phyloP scores from a whole-genome alignment of 768 basidiomycete genomes.

The Mycena crocata region DNA sequence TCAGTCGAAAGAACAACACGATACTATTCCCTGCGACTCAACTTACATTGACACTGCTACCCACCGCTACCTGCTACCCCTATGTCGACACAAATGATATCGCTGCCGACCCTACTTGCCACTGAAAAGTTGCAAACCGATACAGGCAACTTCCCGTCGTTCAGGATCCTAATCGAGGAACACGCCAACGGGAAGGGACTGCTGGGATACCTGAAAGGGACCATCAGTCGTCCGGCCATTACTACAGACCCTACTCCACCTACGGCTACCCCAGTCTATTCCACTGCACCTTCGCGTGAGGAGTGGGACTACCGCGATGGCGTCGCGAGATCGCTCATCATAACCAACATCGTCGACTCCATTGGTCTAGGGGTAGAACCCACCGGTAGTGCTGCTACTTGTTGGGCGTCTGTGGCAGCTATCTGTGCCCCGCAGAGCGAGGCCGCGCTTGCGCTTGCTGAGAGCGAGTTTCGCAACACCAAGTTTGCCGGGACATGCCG shows the following conservation, averaged over 20 bases:
- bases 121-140: slow-evolving; percentile 23
- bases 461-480: slow-evolving; percentile 12
- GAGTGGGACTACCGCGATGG: slow-evolving; percentile 20
- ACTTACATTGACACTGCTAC: neutral
- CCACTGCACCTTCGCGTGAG: slow-evolving; percentile 16
- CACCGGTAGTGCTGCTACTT: slow-evolving; percentile 11
- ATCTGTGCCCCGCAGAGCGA: slow-evolving; percentile 11
- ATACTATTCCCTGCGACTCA: slow-evolving; percentile 12
- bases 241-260: neutral
- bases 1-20: slow-evolving; percentile 22
- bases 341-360: slow-evolving; percentile 11
- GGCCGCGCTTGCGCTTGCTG: slow-evolving; percentile 14
- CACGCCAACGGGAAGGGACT: slow-evolving; percentile 9
- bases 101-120: neutral
- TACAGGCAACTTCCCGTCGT: slow-evolving; percentile 14
- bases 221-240: slow-evolving; percentile 10
- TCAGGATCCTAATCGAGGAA: slow-evolving; percentile 22
- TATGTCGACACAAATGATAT: slow-evolving; percentile 22
- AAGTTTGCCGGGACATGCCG: slow-evolving; percentile 6
- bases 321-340: slow-evolving; percentile 6
- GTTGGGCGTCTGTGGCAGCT: slow-evolving; percentile 8
- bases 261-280: slow-evolving; percentile 14
- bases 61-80: slow-evolving; percentile 3
- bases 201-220: slow-evolving; percentile 16
- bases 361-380: slow-evolving; percentile 20